Percentiles rank a stretch among this genome's conserved stretches.
These are phyloP conservation scores for Cladosporium sphaerospermum DNA, from an alignment of 2,329 filamentous ascomycete species.

Conservation along the genomic window DNA sequence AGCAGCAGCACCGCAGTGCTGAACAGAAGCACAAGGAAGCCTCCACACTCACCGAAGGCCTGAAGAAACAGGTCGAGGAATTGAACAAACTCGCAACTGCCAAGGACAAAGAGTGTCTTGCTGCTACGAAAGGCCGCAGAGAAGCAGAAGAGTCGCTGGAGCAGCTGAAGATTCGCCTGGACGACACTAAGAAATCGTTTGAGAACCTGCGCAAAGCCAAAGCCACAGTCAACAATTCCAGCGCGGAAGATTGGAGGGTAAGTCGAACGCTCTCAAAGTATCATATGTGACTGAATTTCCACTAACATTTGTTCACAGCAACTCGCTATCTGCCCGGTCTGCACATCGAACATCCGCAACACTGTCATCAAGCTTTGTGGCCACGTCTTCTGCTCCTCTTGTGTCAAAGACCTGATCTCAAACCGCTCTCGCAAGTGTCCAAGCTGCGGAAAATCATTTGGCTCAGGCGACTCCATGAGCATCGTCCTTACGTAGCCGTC, in stretches of 20 bases:
- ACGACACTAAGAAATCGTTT: conserved; percentile 73
- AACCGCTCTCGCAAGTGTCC: conserved; percentile 94
- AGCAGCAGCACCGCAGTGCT: conserved; percentile 66
- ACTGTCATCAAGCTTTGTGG: conserved; percentile 90
- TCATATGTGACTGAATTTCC: background rate
- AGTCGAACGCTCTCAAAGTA: background rate
- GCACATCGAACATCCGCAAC: conserved; percentile 89
- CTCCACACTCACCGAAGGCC: conserved; percentile 60
- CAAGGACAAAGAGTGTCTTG: conserved; percentile 64
- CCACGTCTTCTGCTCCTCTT: conserved; percentile 86
- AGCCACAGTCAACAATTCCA: conserved; percentile 55
- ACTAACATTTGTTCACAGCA: conserved; percentile 40
- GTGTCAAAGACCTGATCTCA: conserved; percentile 80
- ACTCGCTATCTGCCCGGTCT: conserved; percentile 84
- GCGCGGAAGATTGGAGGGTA: conserved; percentile 71
- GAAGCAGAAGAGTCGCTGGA: conserved; percentile 67
- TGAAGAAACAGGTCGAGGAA: conserved; percentile 70
- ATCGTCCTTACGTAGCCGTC: conserved; percentile 30
- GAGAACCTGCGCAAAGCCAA: conserved; percentile 85
- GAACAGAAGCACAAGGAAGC: conserved; percentile 68
- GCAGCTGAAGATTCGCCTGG: conserved; percentile 68
- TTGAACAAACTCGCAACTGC: conserved; percentile 66
- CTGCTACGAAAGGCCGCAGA: conserved; percentile 56
- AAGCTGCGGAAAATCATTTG: conserved; percentile 86
- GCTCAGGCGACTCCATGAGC: conserved; percentile 79